Evolutionary conservation across 2,329 filamentous ascomycete genomes (phyloP), one percentile per base, ranked within the genome.

Genomic region (Colletotrichum lupini): DNA sequence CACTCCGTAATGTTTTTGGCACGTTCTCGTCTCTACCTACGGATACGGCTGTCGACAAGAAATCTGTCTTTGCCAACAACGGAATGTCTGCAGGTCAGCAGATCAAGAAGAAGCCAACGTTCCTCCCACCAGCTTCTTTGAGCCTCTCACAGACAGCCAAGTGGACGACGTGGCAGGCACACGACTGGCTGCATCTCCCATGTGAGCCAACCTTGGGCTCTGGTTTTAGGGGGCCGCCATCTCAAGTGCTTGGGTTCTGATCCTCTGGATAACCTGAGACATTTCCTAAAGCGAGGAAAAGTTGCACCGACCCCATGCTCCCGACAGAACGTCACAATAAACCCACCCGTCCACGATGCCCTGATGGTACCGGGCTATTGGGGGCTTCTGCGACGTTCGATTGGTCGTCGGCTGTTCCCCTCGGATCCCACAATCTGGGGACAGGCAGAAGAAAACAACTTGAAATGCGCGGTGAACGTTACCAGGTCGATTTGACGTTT

Each of bases 101-200:
- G n/a, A 55, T 55, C 55, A 59, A 52, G 6, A 53, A 42, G 55
- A 32, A 46, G 19, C 49, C 67, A 46, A 19, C 22, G 30, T 24
- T 26, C 22, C 49, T 57, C 26, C 57, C 35, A 28, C 57, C 52
- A 57, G 52, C 22, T 49, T 59, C 53, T n/a, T 32, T 73, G 69
- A 75, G 75, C 78, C 78, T 80, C 77, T 80, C 77, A 79, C 69
- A 78, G 57, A 72, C 74, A 68, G 76, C 76, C 78, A 79, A 78
- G 78, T 79, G 77, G 78, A 79, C 75, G 75, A 74, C 61, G 62
- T 73, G 65, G 56, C 42, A 68, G 58, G 74, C 72, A 74, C 63
- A 67, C 74, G 60, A 74, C 72, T 80, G 57, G 46, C 53, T 72
- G 49, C 60, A 60, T 73, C 42, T 42, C 26, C 57, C 66, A 64